Conservation (phyloP, 2,329 filamentous ascomycete species). For the Dactylellina sp. region DNA sequence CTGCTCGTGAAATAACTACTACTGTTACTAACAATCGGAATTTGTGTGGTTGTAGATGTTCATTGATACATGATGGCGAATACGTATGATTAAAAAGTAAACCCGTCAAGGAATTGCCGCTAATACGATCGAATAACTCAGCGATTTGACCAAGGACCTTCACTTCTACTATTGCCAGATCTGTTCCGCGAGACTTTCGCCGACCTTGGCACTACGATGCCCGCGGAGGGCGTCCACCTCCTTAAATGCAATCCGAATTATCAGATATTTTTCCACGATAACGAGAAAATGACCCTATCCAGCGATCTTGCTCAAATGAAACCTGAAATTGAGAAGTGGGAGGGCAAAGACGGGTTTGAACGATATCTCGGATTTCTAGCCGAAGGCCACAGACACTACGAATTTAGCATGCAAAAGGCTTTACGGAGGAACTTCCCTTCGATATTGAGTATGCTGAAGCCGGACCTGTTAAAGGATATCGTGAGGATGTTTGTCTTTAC, state of each 20-base stretch:
- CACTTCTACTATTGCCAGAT: slow-evolving; percentile 76
- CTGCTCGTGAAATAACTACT: slow-evolving; percentile 67
- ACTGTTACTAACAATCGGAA: slow-evolving; percentile 62
- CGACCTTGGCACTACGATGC: slow-evolving; percentile 75
- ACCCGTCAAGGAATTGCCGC: not conserved
- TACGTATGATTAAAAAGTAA: slow-evolving; percentile 11
- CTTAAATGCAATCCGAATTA: slow-evolving; percentile 81
- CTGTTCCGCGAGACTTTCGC: slow-evolving; percentile 77
- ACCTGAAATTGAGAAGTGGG: slow-evolving; percentile 76
- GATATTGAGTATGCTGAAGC: slow-evolving; percentile 70
- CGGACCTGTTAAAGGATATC: slow-evolving; percentile 71
- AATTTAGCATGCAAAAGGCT: slow-evolving; percentile 75
- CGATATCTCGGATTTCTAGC: slow-evolving; percentile 75
- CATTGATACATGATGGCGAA: slow-evolving; percentile 46
- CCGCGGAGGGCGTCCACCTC: slow-evolving; percentile 74
- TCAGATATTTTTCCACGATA: slow-evolving; percentile 78
- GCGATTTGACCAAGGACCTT: slow-evolving; percentile 82
- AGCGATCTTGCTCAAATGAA: slow-evolving; percentile 80
- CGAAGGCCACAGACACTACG: slow-evolving; percentile 77
- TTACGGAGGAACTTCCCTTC: slow-evolving; percentile 76
- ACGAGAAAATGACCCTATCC: slow-evolving; percentile 72
- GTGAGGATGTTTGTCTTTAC: slow-evolving; percentile 65
- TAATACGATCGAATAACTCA: slow-evolving; percentile 57
- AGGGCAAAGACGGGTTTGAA: slow-evolving; percentile 77
- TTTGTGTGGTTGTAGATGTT: slow-evolving; percentile 24